A percentile compares a stretch with the other conserved stretches of the same genome.
Evolutionary conservation across 768 basidiomycete species (phyloP).

Genomic region (Tulasnella sp.): DNA sequence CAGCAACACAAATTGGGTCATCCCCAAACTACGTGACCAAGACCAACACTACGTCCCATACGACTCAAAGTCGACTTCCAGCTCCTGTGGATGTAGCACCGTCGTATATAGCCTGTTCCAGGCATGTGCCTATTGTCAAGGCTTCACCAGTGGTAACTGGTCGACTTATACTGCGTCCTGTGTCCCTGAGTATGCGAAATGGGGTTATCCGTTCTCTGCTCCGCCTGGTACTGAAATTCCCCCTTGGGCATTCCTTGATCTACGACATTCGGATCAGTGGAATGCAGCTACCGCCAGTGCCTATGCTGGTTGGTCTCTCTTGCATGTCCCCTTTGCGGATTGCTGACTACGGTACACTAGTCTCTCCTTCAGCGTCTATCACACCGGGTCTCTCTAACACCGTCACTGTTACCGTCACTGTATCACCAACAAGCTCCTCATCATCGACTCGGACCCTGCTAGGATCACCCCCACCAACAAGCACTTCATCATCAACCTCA

Average conservation of each 20-base stretch:
- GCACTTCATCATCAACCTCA: not conserved
- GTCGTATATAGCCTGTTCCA: constrained; percentile 9
- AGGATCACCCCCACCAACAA: not conserved
- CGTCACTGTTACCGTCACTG: too few relatives aligned
- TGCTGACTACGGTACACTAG: not conserved
- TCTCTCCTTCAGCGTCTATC: not conserved
- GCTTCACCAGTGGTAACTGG: not conserved
- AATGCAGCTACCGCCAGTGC: not conserved
- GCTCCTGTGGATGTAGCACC: constrained; percentile 11
- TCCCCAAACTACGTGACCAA: too few relatives aligned
- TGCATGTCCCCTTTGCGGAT: not conserved
- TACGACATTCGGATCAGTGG: not conserved
- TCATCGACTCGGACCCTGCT: too few relatives aligned
- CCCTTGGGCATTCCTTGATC: constrained; percentile 7
- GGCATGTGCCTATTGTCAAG: constrained; percentile 8
- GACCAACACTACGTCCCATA: not conserved
- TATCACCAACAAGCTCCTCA: too few relatives aligned
- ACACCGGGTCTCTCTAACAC: not conserved
- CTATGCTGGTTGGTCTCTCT: not conserved
- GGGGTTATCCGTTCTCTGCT: not conserved
- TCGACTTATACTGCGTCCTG: not conserved
- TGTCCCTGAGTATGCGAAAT: not conserved
- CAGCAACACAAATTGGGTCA: too few relatives aligned
- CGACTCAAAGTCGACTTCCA: too few relatives aligned
- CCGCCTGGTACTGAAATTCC: constrained; percentile 9